Evolutionary conservation across 78 protist species (phyloP).

Genomic region (Isochrysis galbana): DNA sequence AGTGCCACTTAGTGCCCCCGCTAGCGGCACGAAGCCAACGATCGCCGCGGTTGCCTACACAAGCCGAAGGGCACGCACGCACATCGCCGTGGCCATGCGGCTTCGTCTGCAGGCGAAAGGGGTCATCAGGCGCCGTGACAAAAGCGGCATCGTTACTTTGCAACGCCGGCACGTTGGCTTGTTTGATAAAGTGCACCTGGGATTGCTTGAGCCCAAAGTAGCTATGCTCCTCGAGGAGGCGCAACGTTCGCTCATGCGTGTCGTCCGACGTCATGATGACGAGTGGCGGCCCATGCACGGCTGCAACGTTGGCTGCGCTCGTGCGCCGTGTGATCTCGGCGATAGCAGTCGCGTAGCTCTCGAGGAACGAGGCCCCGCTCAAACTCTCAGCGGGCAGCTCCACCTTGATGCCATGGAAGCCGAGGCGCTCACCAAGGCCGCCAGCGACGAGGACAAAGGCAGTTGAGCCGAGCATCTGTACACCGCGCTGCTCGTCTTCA

Average conservation of each 20-base stretch:
- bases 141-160: conserved; percentile 38
- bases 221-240: conserved; percentile 36
- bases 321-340: conserved; percentile 31
- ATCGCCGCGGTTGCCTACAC: too few species aligned
- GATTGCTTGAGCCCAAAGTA: conserved; percentile 48
- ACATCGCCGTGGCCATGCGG: conserved; percentile 81
- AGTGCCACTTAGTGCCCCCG: too few species aligned
- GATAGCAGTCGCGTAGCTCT: conserved; percentile 33
- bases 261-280: conserved; percentile 70
- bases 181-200: conserved; percentile 47
- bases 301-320: not conserved
- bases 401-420: conserved; percentile 56
- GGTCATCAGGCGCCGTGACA: not conserved
- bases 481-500: not conserved
- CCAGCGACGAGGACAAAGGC: conserved; percentile 62
- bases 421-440: conserved; percentile 65
- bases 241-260: conserved; percentile 48
- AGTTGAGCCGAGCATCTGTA: not conserved
- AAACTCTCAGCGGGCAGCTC: conserved; percentile 49
- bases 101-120: conserved; percentile 46
- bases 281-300: conserved; percentile 23
- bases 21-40: too few species aligned
- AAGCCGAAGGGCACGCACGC: not conserved
- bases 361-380: conserved; percentile 39
- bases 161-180: conserved; percentile 50